These are phyloP conservation scores for Berberis vulgaris DNA, from an alignment of 164 flowering plant genomes.

Conservation along the genomic window DNA sequence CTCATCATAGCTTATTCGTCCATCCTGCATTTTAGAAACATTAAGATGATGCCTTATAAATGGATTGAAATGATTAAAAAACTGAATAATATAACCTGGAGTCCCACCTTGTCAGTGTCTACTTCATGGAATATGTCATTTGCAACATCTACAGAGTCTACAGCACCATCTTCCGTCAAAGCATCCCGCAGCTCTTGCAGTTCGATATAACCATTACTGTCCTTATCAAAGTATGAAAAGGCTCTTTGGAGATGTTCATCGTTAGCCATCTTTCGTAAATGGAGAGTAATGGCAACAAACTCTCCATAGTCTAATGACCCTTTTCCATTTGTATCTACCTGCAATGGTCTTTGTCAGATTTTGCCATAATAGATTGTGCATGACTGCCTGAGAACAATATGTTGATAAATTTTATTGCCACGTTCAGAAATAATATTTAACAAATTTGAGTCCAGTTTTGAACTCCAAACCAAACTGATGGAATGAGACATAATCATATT, in stretches of 20 bases:
- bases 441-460: too few species aligned
- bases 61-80: background rate
- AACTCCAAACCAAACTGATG: too few species aligned
- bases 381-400: too few species aligned
- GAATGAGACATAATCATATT: too few species aligned
- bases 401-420: too few species aligned
- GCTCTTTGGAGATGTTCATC: conserved; percentile 87
- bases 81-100: too few species aligned
- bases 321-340: conserved; percentile 69
- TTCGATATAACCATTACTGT: conserved; percentile 69
- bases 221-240: conserved; percentile 75
- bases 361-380: too few species aligned
- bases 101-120: conserved; percentile 77
- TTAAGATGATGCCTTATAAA: background rate
- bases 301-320: conserved; percentile 81
- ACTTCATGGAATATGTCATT: conserved; percentile 89
- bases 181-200: conserved; percentile 72
- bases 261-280: conserved; percentile 76
- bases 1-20: conserved; percentile 81
- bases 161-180: conserved; percentile 67
- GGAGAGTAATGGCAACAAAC: conserved; percentile 71
- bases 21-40: conserved; percentile 49
- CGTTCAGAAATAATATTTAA: too few species aligned
- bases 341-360: conserved; percentile 4
- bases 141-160: conserved; percentile 53